Evolutionary conservation across 2,329 filamentous ascomycete genomes (phyloP), one percentile per base, ranked within the genome.

Genomic region (Metarhizium album): DNA sequence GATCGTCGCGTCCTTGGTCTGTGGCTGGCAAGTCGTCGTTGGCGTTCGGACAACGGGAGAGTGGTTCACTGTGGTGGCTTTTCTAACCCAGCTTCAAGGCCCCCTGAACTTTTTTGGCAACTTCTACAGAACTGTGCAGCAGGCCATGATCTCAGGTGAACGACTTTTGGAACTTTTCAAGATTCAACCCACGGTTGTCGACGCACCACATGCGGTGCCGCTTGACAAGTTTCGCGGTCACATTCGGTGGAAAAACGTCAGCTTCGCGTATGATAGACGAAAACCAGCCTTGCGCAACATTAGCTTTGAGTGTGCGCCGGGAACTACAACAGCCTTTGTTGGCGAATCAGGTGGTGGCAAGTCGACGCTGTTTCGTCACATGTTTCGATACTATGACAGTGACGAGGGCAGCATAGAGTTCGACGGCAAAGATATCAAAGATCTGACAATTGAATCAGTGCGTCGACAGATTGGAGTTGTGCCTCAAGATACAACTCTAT

Each of bases 261-360:
- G 86, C 58, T 98, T 98, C 64, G 81, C 88, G 33, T 98, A 98
- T 63, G 90, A 96, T 65, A 73, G 79, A 50, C 86, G 90, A 49
- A 90, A 89, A 64, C 84, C 90, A 6, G 93, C 93, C 1, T 71
- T 98, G 55, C 83, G 86, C 56, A 84, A 90, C 45, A 76, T 98
- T 46, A 84, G 80, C 55, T 97, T 98, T 67, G 83, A 85, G 55
- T 96, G 90, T 66, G 72, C 74, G 18, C 90, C 93, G 2, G 93
- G 93, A 48, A 96, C 90, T 1, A 97, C 90, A 0, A 98, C 91
- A 5, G 93, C 93, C 1, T 84, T 98, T 56, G 93, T 98, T 18
- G 93, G 93, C 56, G 91, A 97, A 67, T 97, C 91, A 31, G 93
- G 93, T 45, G 93, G 93, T 53, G 93, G 93, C 57, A 98, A 98